Evolutionary conservation across 768 basidiomycete genomes (phyloP), one percentile per base, ranked within the genome.

Genomic region (Tylopilus sp.): DNA sequence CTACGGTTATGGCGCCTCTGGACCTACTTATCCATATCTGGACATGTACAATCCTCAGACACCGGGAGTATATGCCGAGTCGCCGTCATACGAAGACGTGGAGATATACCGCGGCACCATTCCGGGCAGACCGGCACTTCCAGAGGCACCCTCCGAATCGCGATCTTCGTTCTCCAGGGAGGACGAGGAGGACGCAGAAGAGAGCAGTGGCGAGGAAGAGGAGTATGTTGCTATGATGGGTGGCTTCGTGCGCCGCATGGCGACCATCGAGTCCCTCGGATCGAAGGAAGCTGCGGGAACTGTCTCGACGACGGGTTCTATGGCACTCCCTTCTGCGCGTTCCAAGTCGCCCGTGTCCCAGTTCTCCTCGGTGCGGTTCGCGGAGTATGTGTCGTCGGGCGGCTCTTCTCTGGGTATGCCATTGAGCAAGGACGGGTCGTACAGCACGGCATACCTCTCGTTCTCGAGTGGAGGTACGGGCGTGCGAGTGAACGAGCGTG

Each of bases 231-330:
- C 76, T 7, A 76, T 90, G 45, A 71, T 91, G 50, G 85, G 87
- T 48, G 75, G 78, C 22, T 80, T 75, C 60, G 77, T 90, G 40
- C 76, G 79, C 47, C 85, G 89, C 34, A 89, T 91, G 88, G 84
- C 87, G 19, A 90, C 89, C 26, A 90, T 90, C 55, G 87, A 89
- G 65, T 84, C 82, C 38, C 76, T 89, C 66, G 87, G 86, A 36
- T 86, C 84, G 17, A 77, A 80, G 46, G 88, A 91, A 61, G 66
- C 55, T 31, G 55, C 54, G 13, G 41, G 58, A 34, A 60, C 59
- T 36, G 73, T 45, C 67, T 69, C 60, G 42, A 48, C 57, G 69
- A 64, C 34, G 71, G 60, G 65, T 57, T 67, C 64, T 21, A 66
- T 58, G 59, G 46, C 71, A 52, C 56, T 26, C 52, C 48, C 43